phyloP scores from a whole-genome alignment of 73 alveolate species.

The Diophrys appendiculata region DNA sequence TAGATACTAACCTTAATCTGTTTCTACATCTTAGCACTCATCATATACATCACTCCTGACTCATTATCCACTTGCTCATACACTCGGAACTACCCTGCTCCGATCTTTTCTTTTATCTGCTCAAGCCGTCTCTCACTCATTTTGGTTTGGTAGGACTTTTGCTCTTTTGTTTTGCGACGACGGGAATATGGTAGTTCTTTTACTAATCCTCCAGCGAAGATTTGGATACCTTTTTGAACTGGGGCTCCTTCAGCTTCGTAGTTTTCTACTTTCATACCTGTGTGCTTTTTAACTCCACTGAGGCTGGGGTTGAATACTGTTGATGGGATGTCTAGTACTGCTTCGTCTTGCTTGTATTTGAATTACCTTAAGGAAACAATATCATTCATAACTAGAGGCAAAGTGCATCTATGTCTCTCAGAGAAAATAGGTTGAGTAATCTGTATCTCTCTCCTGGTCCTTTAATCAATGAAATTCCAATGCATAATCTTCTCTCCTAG shows the following conservation, averaged over 20 bases:
- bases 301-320: slow-evolving; percentile 10
- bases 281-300: not conserved
- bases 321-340: not conserved
- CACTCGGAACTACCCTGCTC: not conserved
- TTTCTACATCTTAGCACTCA: not conserved
- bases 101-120: not conserved
- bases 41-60: not conserved
- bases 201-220: slow-evolving; percentile 16
- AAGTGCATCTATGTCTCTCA: not conserved
- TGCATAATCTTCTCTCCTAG: slow-evolving; percentile 32
- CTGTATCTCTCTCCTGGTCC: not conserved
- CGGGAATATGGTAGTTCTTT: slow-evolving; percentile 7
- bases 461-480: slow-evolving; percentile 24
- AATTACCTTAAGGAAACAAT: not conserved
- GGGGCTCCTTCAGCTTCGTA: not conserved
- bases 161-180: not conserved
- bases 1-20: not conserved
- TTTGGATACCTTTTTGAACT: not conserved
- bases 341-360: not conserved
- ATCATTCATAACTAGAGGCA: not conserved
- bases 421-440: not conserved
- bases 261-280: not conserved
- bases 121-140: too few species aligned
- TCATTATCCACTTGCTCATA: not conserved
- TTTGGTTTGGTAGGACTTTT: too few species aligned